These are phyloP conservation scores for Cercospora brassicicola DNA, from an alignment of 2,329 filamentous ascomycete species.

Conservation along the genomic window DNA sequence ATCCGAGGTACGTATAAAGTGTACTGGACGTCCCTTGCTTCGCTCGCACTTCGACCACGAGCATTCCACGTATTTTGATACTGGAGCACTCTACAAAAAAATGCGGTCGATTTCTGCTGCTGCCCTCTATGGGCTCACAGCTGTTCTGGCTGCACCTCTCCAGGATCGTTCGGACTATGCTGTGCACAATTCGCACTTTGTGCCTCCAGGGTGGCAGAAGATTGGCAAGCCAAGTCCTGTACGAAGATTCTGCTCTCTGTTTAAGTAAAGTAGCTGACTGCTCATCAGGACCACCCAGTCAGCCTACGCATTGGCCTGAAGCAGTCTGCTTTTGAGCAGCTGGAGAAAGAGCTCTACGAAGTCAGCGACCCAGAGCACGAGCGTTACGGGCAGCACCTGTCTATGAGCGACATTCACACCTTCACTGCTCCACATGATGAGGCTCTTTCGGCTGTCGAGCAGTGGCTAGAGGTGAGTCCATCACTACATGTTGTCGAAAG, in stretches of 20 bases:
- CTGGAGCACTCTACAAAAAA: neutral
- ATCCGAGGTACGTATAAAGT: neutral
- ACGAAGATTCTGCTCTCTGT: neutral
- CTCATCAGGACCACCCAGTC: conserved; percentile 18
- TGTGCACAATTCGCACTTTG: conserved; percentile 23
- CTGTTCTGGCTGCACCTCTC: conserved; percentile 18
- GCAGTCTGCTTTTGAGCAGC: conserved; percentile 29
- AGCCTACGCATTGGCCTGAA: conserved; percentile 31
- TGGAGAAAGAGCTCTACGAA: conserved; percentile 61
- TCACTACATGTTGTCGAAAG: neutral
- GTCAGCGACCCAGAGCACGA: conserved; percentile 62
- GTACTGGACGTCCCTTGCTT: conserved; percentile 1
- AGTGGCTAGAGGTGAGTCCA: conserved; percentile 52
- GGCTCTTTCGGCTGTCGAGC: conserved; percentile 52
- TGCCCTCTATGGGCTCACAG: conserved; percentile 2
- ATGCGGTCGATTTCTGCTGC: conserved; percentile 11
- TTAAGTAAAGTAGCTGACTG: neutral
- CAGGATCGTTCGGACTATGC: conserved; percentile 22
- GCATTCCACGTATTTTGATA: neutral
- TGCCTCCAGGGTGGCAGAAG: conserved; percentile 25
- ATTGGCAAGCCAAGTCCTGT: conserved; percentile 22
- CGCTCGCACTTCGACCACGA: neutral
- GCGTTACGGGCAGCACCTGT: conserved; percentile 59
- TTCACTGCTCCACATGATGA: conserved; percentile 54
- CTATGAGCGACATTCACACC: conserved; percentile 57